Evolutionary conservation across 805 yeast species (phyloP).

Genomic region (Metschnikowia amazonensis): DNA sequence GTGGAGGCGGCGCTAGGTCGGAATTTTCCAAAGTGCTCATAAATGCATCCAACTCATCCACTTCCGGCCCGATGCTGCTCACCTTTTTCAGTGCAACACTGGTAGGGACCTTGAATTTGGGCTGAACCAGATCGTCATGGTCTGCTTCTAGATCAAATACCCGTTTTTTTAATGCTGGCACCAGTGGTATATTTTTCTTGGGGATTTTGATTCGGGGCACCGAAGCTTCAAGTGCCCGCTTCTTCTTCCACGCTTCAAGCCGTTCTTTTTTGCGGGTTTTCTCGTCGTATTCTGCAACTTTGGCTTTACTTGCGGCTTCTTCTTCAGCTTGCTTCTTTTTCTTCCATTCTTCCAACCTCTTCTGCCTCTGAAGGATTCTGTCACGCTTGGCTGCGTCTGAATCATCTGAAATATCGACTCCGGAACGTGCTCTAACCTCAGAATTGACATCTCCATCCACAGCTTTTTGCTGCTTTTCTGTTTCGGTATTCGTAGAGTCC

Average conservation of each 20-base stretch:
- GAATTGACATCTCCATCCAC: not conserved
- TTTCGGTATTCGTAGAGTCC: too few relatives aligned
- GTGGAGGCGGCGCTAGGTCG: not conserved
- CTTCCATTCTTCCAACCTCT: constrained; percentile 21
- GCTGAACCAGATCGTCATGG: constrained; percentile 20
- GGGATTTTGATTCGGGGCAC: constrained; percentile 5
- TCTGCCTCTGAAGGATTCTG: constrained; percentile 14
- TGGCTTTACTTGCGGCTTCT: not conserved
- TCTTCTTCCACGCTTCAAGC: constrained; percentile 52
- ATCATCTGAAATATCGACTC: not conserved
- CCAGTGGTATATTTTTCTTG: not conserved
- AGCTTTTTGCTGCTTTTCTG: too few relatives aligned
- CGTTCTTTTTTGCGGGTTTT: constrained; percentile 26
- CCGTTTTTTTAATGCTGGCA: not conserved
- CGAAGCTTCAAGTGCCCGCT: constrained; percentile 21
- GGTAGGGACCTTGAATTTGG: constrained; percentile 22
- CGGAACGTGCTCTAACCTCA: not conserved
- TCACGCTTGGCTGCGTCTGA: constrained; percentile 4
- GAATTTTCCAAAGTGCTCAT: constrained; percentile 8
- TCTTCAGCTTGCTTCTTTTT: constrained; percentile 16
- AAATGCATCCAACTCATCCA: constrained; percentile 29
- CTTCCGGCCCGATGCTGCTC: not conserved
- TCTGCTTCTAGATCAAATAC: constrained; percentile 25
- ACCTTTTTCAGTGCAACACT: constrained; percentile 2
- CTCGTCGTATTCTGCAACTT: constrained; percentile 4